A percentile compares a stretch with the other conserved stretches of the same genome.
Evolutionary conservation across 116 monocot species (phyloP).

Genomic region (Papilionanthe hybrid): DNA sequence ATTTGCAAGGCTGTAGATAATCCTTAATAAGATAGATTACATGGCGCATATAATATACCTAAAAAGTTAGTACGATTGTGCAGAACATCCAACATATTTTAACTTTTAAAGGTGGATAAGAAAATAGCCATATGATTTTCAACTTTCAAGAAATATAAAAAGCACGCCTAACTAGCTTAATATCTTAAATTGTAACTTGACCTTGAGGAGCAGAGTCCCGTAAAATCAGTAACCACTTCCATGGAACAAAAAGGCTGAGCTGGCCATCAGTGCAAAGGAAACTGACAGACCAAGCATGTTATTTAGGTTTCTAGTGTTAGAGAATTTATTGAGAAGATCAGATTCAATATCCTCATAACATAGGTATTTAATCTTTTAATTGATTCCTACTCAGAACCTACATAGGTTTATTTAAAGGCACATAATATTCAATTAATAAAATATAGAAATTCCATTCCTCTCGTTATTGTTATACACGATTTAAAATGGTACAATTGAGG

Average conservation of each 20-base stretch:
- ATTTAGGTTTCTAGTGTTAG: no score
- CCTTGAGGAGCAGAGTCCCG: neutral
- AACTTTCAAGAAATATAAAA: neutral
- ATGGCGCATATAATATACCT: neutral
- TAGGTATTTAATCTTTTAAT: no score
- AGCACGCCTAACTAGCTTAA: neutral
- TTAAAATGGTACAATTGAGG: no score
- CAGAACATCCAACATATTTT: neutral
- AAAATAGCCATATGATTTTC: neutral
- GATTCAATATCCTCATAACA: no score
- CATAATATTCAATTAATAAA: no score
- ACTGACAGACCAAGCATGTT: neutral
- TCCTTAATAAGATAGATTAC: neutral
- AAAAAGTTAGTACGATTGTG: neutral
- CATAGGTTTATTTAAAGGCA: no score
- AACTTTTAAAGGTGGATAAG: neutral
- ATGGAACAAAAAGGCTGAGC: neutral
- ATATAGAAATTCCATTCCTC: no score
- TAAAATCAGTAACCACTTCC: neutral
- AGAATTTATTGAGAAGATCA: no score
- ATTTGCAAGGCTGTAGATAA: constrained; percentile 77
- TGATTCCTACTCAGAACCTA: no score
- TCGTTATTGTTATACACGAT: no score
- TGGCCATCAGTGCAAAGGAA: neutral
- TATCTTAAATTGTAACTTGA: neutral